Percentiles rank a stretch among this genome's conserved stretches.
phyloP scores from a whole-genome alignment of 305 asterid species.

The Fraxinus floribunda region DNA sequence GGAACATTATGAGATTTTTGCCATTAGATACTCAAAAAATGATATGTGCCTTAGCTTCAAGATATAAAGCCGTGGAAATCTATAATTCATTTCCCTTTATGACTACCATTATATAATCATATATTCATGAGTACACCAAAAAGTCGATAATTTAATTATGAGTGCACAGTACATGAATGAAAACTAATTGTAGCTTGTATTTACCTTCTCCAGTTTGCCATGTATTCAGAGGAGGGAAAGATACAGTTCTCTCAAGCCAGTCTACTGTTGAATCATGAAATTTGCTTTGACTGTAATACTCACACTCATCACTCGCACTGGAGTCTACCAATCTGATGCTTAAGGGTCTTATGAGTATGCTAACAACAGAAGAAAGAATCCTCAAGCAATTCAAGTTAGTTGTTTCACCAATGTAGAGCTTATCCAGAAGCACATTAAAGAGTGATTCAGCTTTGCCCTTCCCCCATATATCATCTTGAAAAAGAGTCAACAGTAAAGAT shows the following conservation, averaged over 20 bases:
- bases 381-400: conserved; percentile 66
- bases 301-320: conserved; percentile 36
- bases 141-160: background rate
- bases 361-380: conserved; percentile 71
- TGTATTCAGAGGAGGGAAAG: conserved; percentile 74
- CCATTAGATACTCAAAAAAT: conserved; percentile 18
- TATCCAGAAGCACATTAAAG: conserved; percentile 54
- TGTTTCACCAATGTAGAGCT: conserved; percentile 72
- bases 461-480: conserved; percentile 68
- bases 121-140: conserved; percentile 17
- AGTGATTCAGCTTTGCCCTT: conserved; percentile 55
- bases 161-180: background rate
- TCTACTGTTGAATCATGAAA: conserved; percentile 52
- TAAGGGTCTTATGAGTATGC: conserved; percentile 66
- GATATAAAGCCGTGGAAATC: conserved; percentile 16
- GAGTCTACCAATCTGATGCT: conserved; percentile 38
- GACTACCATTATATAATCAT: background rate
- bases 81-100: conserved; percentile 11
- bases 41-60: conserved; percentile 14
- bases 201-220: conserved; percentile 92
- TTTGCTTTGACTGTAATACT: conserved; percentile 44
- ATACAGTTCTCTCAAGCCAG: conserved; percentile 67
- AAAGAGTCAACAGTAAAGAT: conserved; percentile 53
- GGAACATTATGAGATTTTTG: conserved; percentile 5
- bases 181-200: conserved; percentile 1